Conservation (phyloP, 2,329 filamentous ascomycete species). For the Hysterium pulicare region DNA sequence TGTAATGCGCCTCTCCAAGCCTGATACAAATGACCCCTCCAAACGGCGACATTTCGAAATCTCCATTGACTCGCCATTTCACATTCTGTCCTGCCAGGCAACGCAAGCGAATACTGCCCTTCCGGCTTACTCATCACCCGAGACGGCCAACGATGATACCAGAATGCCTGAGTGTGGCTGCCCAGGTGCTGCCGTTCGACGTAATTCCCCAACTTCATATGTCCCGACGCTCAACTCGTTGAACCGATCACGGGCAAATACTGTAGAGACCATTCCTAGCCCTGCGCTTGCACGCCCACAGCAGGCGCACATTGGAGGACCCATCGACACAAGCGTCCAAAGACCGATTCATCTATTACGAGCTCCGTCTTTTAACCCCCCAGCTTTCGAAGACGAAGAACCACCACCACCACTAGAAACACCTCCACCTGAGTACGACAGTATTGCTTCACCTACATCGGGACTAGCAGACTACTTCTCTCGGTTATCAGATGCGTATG, state of each 20-base stretch:
- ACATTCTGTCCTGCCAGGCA: slow-evolving; percentile 88
- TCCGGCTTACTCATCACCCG: slow-evolving; percentile 69
- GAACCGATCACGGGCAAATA: slow-evolving; percentile 32
- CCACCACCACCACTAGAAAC: slow-evolving; percentile 72
- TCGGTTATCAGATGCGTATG: slow-evolving; percentile 63
- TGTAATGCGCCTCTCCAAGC: slow-evolving; percentile 84
- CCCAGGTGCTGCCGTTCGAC: slow-evolving; percentile 58
- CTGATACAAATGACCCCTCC: slow-evolving; percentile 71
- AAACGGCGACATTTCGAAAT: slow-evolving; percentile 92
- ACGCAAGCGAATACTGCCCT: slow-evolving; percentile 84
- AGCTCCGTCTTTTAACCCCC: slow-evolving; percentile 81
- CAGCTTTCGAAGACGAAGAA: slow-evolving; percentile 77
- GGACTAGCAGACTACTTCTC: slow-evolving; percentile 83
- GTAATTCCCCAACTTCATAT: slow-evolving; percentile 47
- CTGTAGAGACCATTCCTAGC: slow-evolving; percentile 30
- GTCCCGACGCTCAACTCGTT: slow-evolving; percentile 60
- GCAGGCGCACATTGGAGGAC: slow-evolving; percentile 44
- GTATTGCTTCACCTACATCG: slow-evolving; percentile 68
- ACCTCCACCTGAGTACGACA: slow-evolving; percentile 81
- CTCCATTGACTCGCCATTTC: slow-evolving; percentile 92
- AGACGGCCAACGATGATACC: slow-evolving; percentile 31
- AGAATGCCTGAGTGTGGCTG: slow-evolving; percentile 58
- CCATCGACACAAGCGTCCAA: slow-evolving; percentile 46
- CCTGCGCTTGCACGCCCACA: slow-evolving; percentile 51
- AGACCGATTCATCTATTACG: slow-evolving; percentile 83